These are phyloP conservation scores for Pseudogymnoascus sp. DNA, from an alignment of 2,329 filamentous ascomycete genomes.

Conservation along the genomic window DNA sequence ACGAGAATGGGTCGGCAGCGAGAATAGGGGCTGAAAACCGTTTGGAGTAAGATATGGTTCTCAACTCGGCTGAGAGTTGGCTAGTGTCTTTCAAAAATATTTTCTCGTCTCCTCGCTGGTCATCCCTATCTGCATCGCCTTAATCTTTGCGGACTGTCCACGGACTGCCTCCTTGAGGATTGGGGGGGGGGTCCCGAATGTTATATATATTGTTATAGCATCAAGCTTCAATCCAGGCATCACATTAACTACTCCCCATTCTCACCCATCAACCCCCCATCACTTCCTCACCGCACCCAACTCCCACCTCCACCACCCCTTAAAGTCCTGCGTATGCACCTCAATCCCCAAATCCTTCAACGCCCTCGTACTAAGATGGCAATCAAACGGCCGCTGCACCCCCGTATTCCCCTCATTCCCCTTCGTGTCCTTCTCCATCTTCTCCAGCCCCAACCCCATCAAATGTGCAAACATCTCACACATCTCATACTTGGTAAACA, in stretches of 20 bases:
- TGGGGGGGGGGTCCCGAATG: too few species aligned
- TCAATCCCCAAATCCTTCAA: conserved; percentile 67
- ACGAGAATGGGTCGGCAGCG: too few species aligned
- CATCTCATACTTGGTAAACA: conserved; percentile 84
- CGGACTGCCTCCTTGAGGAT: too few species aligned
- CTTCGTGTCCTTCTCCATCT: conserved; percentile 60
- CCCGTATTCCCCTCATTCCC: conserved; percentile 63
- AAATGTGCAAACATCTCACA: conserved; percentile 71
- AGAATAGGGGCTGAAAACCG: too few species aligned
- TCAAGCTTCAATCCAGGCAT: not conserved
- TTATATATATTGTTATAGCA: not conserved
- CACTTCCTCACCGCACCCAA: conserved; percentile 43
- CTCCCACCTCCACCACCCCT: conserved; percentile 69
- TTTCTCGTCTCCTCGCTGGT: too few species aligned
- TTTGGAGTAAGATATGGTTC: too few species aligned
- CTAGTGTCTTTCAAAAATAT: too few species aligned
- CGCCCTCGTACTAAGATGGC: conserved; percentile 70
- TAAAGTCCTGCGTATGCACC: conserved; percentile 66
- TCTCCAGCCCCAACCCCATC: conserved; percentile 62
- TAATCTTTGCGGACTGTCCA: too few species aligned
- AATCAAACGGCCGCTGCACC: conserved; percentile 78
- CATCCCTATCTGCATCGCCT: too few species aligned
- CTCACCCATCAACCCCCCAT: not conserved
- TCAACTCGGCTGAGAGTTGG: too few species aligned
- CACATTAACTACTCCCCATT: not conserved